A percentile compares a stretch with the other conserved stretches of the same genome.
Conservation (phyloP, 345 rosid species). For the Bretschneidera sinensis region DNA sequence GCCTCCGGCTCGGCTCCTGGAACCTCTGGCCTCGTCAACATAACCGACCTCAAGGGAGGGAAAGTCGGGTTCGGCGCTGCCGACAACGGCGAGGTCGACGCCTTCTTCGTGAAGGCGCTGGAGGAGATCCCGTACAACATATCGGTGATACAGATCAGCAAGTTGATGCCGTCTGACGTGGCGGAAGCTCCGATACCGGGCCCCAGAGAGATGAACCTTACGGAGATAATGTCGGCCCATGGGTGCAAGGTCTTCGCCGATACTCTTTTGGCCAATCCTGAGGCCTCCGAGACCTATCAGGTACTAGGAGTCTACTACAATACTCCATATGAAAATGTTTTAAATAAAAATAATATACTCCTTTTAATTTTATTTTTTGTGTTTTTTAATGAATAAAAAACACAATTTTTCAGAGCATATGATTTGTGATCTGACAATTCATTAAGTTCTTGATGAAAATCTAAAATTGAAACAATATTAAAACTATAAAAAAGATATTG, state of each 20-base stretch:
- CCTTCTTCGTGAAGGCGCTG: constrained; percentile 58
- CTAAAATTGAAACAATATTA: too few relatives aligned
- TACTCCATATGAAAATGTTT: not conserved
- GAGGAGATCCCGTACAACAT: constrained; percentile 86
- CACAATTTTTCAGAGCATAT: too few relatives aligned
- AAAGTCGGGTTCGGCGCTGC: constrained; percentile 74
- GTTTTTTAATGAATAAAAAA: too few relatives aligned
- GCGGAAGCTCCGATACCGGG: constrained; percentile 87
- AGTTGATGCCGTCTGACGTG: constrained; percentile 53
- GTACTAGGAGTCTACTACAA: constrained; percentile 34
- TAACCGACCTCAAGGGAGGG: constrained; percentile 78
- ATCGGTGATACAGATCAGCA: constrained; percentile 86
- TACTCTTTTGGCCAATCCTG: constrained; percentile 49
- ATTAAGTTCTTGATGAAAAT: too few relatives aligned
- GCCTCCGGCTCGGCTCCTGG: constrained; percentile 86
- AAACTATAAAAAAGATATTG: too few relatives aligned
- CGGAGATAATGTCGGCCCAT: constrained; percentile 79
- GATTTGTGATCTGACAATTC: too few relatives aligned
- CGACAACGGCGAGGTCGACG: constrained; percentile 55
- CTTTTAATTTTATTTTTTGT: not conserved
- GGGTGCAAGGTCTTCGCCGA: constrained; percentile 91
- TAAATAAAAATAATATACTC: not conserved
- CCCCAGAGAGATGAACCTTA: constrained; percentile 62
- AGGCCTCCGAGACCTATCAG: constrained; percentile 60
- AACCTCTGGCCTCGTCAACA: constrained; percentile 80